phyloP scores from a whole-genome alignment of 495 filamentous ascomycete genomes.

The Tetracladium marchalianum region DNA sequence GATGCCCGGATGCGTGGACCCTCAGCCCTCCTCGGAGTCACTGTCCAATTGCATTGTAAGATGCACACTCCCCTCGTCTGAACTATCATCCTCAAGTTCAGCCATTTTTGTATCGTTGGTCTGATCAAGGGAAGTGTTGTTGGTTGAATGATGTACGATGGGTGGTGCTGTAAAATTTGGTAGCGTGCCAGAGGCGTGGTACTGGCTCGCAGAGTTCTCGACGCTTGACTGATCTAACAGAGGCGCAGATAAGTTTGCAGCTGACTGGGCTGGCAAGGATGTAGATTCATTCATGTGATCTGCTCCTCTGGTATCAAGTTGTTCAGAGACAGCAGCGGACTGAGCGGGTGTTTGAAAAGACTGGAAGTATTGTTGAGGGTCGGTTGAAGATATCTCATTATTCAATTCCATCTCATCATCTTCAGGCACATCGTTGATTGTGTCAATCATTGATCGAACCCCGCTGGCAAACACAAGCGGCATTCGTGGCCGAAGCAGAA shows the following conservation, averaged over 20 bases:
- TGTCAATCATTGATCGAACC: constrained; percentile 8
- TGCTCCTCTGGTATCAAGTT: too few species aligned
- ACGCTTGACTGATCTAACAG: background rate
- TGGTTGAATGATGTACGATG: too few species aligned
- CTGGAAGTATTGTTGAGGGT: constrained; percentile 1
- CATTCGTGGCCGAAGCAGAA: constrained; percentile 59
- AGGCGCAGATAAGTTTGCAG: too few species aligned
- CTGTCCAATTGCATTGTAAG: constrained; percentile 20
- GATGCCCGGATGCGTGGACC: background rate
- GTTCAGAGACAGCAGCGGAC: too few species aligned
- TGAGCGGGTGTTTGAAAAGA: background rate
- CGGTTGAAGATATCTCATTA: constrained; percentile 15
- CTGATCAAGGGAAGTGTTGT: background rate
- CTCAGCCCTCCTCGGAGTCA: constrained; percentile 10
- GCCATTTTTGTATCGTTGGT: background rate
- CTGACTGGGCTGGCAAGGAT: background rate
- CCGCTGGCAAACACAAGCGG: constrained; percentile 30
- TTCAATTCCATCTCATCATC: constrained; percentile 15
- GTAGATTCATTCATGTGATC: background rate
- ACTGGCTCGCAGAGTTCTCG: too few species aligned
- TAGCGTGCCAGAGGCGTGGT: too few species aligned
- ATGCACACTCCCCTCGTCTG: constrained; percentile 28
- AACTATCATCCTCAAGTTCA: constrained; percentile 9
- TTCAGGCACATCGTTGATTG: constrained; percentile 14
- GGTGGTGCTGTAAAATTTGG: too few species aligned